Base-by-base conservation (phyloP, 441 rosid genomes). In the Corymbia citriodora region DNA sequence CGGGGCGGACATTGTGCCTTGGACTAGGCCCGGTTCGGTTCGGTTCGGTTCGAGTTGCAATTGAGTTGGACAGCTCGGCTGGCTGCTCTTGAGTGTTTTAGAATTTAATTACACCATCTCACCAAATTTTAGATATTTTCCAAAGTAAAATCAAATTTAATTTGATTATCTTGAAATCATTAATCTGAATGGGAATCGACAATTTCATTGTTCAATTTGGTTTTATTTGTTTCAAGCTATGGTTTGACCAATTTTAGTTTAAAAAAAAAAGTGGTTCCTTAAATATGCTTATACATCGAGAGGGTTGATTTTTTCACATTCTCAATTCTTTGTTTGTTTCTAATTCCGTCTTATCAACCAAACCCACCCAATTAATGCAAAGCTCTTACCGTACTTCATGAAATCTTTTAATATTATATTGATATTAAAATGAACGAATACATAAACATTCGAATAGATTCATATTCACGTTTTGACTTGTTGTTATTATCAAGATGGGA, bases 371-470 rank as follows among this genome's bases (percentile, higher is more conserved):
- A 74, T 74, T 5, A 1, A 40, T 23, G 1, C 7, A 45, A 6
- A 21, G 3, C 2, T 7, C 3, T 27, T 7, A 7, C 45, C n/a
- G 7, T 45, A 12, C n/a, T 79, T 79, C 1, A 0, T 4, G 0
- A 45, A 7, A 79, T 45, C 1, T 45, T 79, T 79, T 23, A 79
- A 45, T 40, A 23, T 40, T 23, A 74, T 0, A 1, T 1, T 2
- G 0, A 3, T 12, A 50, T 40, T 10, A 1, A 13, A 74, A 21
- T 11, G 1, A 74, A 74, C 2, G 0, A 40, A 21, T 12, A 40
- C 3, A 40, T 3, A 74, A 2, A 10, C 0, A 36, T 9, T 23
- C 4, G 9, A 3, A 7, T 10, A 2, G 0, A 74, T 21, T 0
- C 3, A 7, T 19, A 21, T 40, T 23, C 0, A 0, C 6, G 40